phyloP scores from a whole-genome alignment of 2,329 filamentous ascomycete genomes.

The Diaporthe nobilis region DNA sequence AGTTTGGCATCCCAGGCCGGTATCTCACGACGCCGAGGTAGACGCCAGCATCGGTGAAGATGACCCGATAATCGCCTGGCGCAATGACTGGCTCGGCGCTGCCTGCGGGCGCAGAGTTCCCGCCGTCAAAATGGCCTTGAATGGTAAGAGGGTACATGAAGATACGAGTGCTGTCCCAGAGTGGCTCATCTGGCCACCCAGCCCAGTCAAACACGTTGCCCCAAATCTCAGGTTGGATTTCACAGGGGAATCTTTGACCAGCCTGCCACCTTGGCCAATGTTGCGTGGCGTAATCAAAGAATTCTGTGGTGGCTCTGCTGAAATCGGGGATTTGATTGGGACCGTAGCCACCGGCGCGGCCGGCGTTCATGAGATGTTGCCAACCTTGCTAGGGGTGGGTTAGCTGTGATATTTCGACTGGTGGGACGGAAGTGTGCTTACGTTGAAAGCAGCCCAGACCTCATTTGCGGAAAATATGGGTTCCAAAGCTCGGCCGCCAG shows the following conservation, averaged over 20 bases:
- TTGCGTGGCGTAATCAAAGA: neutral
- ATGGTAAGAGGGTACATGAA: constrained; percentile 11
- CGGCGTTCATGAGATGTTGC: constrained; percentile 4
- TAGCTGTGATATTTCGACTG: neutral
- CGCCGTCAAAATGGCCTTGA: constrained; percentile 14
- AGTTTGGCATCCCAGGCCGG: neutral
- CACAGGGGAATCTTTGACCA: neutral
- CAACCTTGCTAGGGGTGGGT: neutral
- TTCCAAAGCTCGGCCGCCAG: neutral
- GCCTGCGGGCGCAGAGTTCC: neutral
- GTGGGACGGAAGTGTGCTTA: neutral
- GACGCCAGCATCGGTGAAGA: neutral
- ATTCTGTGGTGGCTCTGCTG: neutral
- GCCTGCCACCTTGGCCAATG: constrained; percentile 12
- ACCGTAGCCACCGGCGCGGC: neutral
- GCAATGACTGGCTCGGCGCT: neutral
- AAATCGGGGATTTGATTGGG: neutral
- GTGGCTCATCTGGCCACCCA: neutral
- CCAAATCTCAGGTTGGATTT: neutral
- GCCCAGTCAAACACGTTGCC: constrained; percentile 1
- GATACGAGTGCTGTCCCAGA: neutral
- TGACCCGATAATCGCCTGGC: neutral
- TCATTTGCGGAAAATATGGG: neutral
- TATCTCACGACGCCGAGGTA: constrained; percentile 12
- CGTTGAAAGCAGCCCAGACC: constrained; percentile 7